These are phyloP conservation scores for Huntiella moniliformis DNA, from an alignment of 2,329 filamentous ascomycete species.

Conservation along the genomic window DNA sequence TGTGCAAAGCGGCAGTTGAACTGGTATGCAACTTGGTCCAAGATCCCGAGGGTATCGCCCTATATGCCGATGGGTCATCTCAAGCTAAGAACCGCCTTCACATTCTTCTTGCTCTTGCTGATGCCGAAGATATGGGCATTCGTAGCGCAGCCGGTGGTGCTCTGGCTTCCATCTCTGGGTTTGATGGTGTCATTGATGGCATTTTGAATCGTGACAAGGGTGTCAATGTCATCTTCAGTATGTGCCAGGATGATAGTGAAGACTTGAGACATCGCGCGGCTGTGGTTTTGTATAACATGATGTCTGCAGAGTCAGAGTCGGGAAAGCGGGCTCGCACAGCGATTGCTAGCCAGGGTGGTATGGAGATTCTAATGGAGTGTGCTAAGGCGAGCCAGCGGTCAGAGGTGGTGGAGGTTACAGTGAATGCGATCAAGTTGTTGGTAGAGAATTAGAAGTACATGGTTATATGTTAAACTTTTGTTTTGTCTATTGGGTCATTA, in stretches of 20 bases:
- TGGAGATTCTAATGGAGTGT: constrained; percentile 50
- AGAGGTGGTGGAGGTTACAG: constrained; percentile 51
- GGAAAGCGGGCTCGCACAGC: constrained; percentile 41
- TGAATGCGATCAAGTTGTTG: constrained; percentile 54
- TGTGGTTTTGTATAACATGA: constrained; percentile 56
- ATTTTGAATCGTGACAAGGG: constrained; percentile 55
- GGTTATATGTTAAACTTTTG: no score
- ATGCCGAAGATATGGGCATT: constrained; percentile 65
- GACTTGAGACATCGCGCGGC: constrained; percentile 54
- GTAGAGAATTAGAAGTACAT: constrained; percentile 21
- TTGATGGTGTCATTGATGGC: constrained; percentile 52
- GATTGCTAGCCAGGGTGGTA: constrained; percentile 41
- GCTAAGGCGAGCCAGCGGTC: constrained; percentile 49
- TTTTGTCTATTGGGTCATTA: no score
- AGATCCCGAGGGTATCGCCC: constrained; percentile 42
- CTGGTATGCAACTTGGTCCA: constrained; percentile 81
- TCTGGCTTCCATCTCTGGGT: constrained; percentile 64
- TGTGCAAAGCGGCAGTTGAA: constrained; percentile 72
- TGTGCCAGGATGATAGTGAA: constrained; percentile 58
- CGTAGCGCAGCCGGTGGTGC: constrained; percentile 74
- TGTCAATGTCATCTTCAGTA: constrained; percentile 54
- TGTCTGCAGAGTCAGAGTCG: constrained; percentile 44
- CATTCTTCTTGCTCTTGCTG: constrained; percentile 70
- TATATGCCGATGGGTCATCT: constrained; percentile 48
- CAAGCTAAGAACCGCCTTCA: constrained; percentile 59